These are phyloP conservation scores for Hemerocallis citrina DNA, from an alignment of 106 monocot species.

Conservation along the genomic window DNA sequence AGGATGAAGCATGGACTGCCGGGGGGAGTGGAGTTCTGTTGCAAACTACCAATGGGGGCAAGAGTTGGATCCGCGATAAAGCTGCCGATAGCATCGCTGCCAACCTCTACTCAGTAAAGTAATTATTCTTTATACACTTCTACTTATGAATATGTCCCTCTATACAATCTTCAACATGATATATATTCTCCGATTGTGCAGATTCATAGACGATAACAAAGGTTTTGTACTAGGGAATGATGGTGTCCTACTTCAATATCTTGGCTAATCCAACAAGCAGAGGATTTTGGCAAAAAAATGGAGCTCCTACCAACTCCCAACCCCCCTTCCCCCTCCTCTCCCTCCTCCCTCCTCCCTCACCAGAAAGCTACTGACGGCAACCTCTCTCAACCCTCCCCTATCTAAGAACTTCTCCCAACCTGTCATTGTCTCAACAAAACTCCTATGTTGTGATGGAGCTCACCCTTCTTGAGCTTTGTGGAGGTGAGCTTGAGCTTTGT, in stretches of 20 bases:
- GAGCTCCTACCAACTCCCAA: no score
- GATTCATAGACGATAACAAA: slow-evolving; percentile 60
- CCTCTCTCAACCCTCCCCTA: no score
- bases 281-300: no score
- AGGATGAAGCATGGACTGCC: slow-evolving; percentile 95
- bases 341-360: no score
- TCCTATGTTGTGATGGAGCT: no score
- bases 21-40: slow-evolving; percentile 79
- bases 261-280: no score
- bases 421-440: no score
- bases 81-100: slow-evolving; percentile 79
- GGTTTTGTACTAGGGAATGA: slow-evolving; percentile 92
- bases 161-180: neutral
- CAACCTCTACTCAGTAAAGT: slow-evolving; percentile 86
- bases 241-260: slow-evolving; percentile 75
- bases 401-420: no score
- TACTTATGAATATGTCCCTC: neutral
- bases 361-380: no score
- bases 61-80: slow-evolving; percentile 77
- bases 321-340: no score
- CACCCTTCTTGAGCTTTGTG: no score
- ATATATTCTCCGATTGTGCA: slow-evolving; percentile 5
- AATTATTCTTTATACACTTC: slow-evolving; percentile 5
- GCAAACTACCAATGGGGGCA: slow-evolving; percentile 76
- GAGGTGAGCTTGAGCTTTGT: no score